These are phyloP conservation scores for Pneumocystis oryctolagi DNA, from an alignment of 1,139 yeast species.

Conservation along the genomic window DNA sequence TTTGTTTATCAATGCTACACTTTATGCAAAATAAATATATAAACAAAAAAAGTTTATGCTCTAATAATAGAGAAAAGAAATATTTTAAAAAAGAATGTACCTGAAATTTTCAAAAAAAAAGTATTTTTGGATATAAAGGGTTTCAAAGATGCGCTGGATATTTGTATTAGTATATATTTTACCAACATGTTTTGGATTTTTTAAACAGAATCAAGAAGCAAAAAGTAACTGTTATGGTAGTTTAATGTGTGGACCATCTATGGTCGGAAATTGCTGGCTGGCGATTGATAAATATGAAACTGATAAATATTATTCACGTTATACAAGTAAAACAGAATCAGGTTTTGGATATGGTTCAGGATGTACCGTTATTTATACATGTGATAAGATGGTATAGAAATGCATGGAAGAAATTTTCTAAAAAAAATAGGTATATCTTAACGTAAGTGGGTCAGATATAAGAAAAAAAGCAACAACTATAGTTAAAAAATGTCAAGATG, in stretches of 20 bases:
- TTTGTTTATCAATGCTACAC: background rate
- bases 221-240: background rate
- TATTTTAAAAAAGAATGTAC: background rate
- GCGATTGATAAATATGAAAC: background rate
- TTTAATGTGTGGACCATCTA: background rate
- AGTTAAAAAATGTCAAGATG: background rate
- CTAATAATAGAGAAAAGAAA: background rate
- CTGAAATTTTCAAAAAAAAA: background rate
- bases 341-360: background rate
- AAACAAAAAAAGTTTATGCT: background rate
- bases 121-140: background rate
- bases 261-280: background rate
- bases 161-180: background rate
- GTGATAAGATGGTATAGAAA: background rate
- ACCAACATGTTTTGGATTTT: background rate
- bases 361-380: background rate
- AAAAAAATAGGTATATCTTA: background rate
- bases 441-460: background rate
- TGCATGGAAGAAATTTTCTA: background rate
- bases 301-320: background rate
- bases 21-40: background rate
- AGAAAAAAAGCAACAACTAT: background rate
- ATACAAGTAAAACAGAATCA: background rate
- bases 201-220: background rate
- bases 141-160: background rate